Evolutionary conservation across 805 yeast genomes (phyloP).

Genomic region (Lipomyces starkeyi): DNA sequence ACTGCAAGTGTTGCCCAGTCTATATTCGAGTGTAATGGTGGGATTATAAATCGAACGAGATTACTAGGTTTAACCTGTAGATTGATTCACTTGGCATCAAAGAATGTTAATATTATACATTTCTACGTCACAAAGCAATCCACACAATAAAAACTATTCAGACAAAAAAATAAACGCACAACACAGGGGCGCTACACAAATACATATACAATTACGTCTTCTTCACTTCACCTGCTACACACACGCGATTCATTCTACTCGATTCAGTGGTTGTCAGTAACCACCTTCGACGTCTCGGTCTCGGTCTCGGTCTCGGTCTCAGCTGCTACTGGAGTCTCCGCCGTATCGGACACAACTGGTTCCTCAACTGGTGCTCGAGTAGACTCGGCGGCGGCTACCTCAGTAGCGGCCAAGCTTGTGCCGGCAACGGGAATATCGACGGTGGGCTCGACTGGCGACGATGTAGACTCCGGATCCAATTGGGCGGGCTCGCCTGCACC

Average conservation of each 20-base stretch:
- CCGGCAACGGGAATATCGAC: slow-evolving; percentile 10
- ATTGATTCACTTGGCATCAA: no score
- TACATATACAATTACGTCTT: background rate
- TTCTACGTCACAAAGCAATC: background rate
- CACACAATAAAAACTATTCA: background rate
- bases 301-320: background rate
- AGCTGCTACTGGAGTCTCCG: background rate
- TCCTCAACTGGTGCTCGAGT: background rate
- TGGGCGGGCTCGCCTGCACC: background rate
- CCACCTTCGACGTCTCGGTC: background rate
- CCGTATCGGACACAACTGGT: background rate
- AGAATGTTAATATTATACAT: background rate
- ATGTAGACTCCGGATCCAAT: slow-evolving; percentile 5
- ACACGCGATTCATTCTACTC: background rate
- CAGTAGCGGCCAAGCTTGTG: background rate
- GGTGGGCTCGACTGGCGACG: slow-evolving; percentile 8
- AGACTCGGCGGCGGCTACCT: slow-evolving; percentile 6
- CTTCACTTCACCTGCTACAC: background rate
- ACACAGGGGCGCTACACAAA: background rate
- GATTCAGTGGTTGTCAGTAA: background rate
- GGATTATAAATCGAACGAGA: no score
- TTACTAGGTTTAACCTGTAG: no score
- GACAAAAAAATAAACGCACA: background rate
- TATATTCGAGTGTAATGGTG: no score
- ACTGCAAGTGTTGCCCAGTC: no score